Evolutionary conservation across 176 grass and related monocot species (phyloP).

Genomic region (Ampelocalamus luodianensis): DNA sequence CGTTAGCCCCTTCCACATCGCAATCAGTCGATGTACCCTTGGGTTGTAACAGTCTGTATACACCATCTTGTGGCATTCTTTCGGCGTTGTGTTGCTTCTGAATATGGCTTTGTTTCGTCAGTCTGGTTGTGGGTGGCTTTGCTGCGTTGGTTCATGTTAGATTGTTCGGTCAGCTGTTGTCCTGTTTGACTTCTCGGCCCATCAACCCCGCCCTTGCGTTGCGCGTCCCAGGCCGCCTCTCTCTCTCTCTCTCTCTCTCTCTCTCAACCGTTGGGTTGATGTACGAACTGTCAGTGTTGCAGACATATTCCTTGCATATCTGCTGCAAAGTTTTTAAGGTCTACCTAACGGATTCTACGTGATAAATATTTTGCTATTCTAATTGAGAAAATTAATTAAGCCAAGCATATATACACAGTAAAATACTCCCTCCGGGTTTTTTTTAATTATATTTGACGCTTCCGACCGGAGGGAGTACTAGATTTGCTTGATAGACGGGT

Average conservation of each 20-base stretch:
- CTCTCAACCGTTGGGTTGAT: not conserved
- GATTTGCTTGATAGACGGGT: too few species aligned
- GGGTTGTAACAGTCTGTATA: not conserved
- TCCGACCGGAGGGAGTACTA: too few species aligned
- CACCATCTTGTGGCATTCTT: conserved; percentile 29
- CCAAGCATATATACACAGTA: too few species aligned
- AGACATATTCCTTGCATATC: too few species aligned
- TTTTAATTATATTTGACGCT: too few species aligned
- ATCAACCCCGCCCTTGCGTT: not conserved
- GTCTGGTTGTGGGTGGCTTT: not conserved
- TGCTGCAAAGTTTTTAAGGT: too few species aligned
- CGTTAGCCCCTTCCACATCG: not conserved
- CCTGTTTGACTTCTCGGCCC: not conserved
- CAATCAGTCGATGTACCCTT: not conserved
- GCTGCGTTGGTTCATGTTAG: not conserved
- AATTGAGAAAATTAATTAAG: too few species aligned
- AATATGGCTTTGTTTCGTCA: not conserved
- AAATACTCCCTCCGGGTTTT: too few species aligned
- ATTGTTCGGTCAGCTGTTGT: not conserved
- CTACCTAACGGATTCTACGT: too few species aligned
- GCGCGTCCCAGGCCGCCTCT: not conserved
- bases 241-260: not conserved
- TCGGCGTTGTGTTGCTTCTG: not conserved
- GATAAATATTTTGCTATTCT: too few species aligned
- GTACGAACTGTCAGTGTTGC: not conserved